Conservation (phyloP, 2,329 filamentous ascomycete genomes). For the Rutstroemia sp. region DNA sequence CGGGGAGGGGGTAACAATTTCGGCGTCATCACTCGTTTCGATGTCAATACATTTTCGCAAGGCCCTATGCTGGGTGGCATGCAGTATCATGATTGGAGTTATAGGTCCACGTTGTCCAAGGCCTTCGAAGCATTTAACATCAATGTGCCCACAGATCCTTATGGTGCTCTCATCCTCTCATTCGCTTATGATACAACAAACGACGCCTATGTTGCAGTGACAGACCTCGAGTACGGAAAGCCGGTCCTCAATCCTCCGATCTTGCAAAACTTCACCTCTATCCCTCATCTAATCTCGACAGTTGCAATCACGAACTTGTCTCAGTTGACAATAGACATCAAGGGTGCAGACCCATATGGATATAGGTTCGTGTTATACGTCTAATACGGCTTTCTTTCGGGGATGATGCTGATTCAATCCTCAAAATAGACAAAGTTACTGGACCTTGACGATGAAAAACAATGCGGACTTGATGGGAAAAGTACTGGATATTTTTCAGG, state of each 20-base stretch:
- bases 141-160: neutral
- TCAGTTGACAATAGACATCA: constrained; percentile 12
- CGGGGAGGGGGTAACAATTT: constrained; percentile 51
- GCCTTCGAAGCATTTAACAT: constrained; percentile 45
- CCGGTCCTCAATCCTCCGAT: constrained; percentile 26
- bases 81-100: constrained; percentile 27
- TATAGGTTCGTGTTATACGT: neutral
- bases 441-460: neutral
- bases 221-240: constrained; percentile 26
- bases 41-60: constrained; percentile 16
- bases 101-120: constrained; percentile 33
- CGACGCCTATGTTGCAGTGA: constrained; percentile 14
- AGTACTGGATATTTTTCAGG: constrained; percentile 14
- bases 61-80: constrained; percentile 9
- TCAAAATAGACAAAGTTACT: neutral
- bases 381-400: neutral
- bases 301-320: constrained; percentile 9
- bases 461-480: constrained; percentile 3
- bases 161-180: neutral
- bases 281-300: constrained; percentile 3
- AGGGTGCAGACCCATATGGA: neutral
- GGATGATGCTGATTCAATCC: neutral
- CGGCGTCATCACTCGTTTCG: constrained; percentile 41
- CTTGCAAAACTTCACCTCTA: constrained; percentile 18
- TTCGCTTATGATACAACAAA: neutral